A percentile compares a stretch with the other conserved stretches of the same genome.
Conservation (phyloP, 2,329 filamentous ascomycete genomes). For the Sporothrix luriei region DNA sequence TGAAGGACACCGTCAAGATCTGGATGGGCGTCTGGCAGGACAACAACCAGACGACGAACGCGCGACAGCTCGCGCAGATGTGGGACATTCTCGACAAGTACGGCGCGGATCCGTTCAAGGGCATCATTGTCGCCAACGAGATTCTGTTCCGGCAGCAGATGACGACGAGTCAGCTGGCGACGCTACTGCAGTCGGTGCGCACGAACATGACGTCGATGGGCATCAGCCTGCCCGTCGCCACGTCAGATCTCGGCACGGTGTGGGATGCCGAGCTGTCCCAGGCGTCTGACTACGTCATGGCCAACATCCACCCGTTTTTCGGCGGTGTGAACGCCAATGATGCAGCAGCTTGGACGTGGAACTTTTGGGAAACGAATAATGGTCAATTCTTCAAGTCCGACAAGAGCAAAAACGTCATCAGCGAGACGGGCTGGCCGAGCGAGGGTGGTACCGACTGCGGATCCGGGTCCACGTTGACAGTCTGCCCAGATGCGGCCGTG, state of each 20-base stretch:
- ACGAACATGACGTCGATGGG: slow-evolving; percentile 68
- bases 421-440: slow-evolving; percentile 89
- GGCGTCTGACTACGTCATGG: slow-evolving; percentile 86
- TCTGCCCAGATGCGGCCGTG: slow-evolving; percentile 68
- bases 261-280: slow-evolving; percentile 72
- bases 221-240: slow-evolving; percentile 76
- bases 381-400: slow-evolving; percentile 65
- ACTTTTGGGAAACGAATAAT: slow-evolving; percentile 76
- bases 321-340: slow-evolving; percentile 69
- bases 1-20: slow-evolving; percentile 75
- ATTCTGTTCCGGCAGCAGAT: slow-evolving; percentile 77
- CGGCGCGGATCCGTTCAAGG: slow-evolving; percentile 69
- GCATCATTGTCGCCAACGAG: slow-evolving; percentile 81
- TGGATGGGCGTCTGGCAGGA: slow-evolving; percentile 97
- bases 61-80: slow-evolving; percentile 79
- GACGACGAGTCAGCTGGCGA: slow-evolving; percentile 63
- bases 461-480: slow-evolving; percentile 46
- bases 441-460: slow-evolving; percentile 80
- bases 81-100: slow-evolving; percentile 77
- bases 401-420: slow-evolving; percentile 72
- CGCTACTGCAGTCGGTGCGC: slow-evolving; percentile 68
- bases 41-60: slow-evolving; percentile 77
- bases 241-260: slow-evolving; percentile 84
- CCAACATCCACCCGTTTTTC: slow-evolving; percentile 97
- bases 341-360: slow-evolving; percentile 78